Base-by-base conservation (phyloP, 129 eudicot species). In the Pseudognaphalium luteoalbum region DNA sequence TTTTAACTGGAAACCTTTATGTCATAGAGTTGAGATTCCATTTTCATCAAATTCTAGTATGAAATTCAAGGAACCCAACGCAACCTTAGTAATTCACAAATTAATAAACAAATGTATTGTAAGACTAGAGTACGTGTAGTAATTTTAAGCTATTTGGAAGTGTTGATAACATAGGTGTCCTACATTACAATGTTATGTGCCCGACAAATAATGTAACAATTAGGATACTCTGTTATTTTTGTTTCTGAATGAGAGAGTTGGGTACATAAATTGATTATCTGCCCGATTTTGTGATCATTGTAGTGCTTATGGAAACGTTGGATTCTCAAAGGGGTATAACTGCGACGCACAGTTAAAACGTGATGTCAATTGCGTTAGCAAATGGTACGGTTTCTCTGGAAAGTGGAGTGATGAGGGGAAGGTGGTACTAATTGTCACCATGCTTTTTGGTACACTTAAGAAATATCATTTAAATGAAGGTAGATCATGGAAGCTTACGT, bases 371-470 rank as follows among this genome's bases (percentile, higher is more conserved):
- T 86, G 87, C 54, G 47, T 60, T 6, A 78, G 78, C 39, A 70
- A 58, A 34, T 75, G 42, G 69, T 76, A n/a, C 50, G 85, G 85
- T 6, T 83, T 86, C 52, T 84, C 59, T 0, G 90, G 87, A 35
- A 83, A 42, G 60, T 86, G 90, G 87, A 86, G 87, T 63, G 9
- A 68, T 4, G 17, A 73, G 30, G 90, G 85, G 4, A 86, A 85
- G 70, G 15, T 86, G 7, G 39, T 83, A 3, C 87, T 86, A 5
- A 77, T 83, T 20, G 7, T 80, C 34, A 82, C 78, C 5, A 86
- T 86, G 87, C 47, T 86, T 22, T 86, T 83, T 73, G 87, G 89
- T 58, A 80, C 85, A 78, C 51, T 83, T 12, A 86, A 86, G 83
- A 80, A 83, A 25, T 86, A 64, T 66, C 72, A 28, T 70, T 19